Base-by-base conservation (phyloP, 192 early-diverging fungal species). In the Funneliformis geosporum region DNA sequence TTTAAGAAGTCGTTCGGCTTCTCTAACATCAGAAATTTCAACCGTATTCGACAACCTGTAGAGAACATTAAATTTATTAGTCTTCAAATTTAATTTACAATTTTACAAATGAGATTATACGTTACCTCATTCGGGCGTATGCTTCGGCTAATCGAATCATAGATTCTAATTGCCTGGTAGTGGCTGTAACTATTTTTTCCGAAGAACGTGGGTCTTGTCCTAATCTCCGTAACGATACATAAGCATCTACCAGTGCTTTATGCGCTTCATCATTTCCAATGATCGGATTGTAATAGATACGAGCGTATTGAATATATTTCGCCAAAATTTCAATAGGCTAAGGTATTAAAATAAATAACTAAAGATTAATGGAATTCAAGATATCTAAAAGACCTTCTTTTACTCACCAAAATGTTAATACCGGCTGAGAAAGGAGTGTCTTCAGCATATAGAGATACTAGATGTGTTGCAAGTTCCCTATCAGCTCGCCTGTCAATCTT, bases 131-230 rank as follows among this genome's bases (percentile, higher is more conserved):
- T 67, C 91, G 90, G 73, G 97, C 97, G 73, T 96, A 93, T 3
- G 96, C 97, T 80, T 99, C 97, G 16, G 95, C 80, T 83, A 99
- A 88, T 66, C 97, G 93, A 83, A 98, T 97, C 96, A 99, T 98
- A 7, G 95, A 96, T 87, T 98, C 98, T 10, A 98, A 89, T 83
- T 98, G 96, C 65, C 97, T 88, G 4, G 96, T 97, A 0, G 97
- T 99, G 3, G 96, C 96, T 0, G 96, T 95, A n/a, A 95, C 88
- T 21, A 91, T 88, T 42, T 90, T 90, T 44, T 79, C 83, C 25
- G 82, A 78, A 16, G 83, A 80, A 40, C 85, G 79, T 18, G 68
- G 86, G 79, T 83, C 86, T 78, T 82, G 87, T 0, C 96, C 97
- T 73, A 92, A 84, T 75, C 91, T 88, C 4, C 98, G 88, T 79